phyloP scores from a whole-genome alignment of 345 rosid genomes.

The Moringa oleifera region DNA sequence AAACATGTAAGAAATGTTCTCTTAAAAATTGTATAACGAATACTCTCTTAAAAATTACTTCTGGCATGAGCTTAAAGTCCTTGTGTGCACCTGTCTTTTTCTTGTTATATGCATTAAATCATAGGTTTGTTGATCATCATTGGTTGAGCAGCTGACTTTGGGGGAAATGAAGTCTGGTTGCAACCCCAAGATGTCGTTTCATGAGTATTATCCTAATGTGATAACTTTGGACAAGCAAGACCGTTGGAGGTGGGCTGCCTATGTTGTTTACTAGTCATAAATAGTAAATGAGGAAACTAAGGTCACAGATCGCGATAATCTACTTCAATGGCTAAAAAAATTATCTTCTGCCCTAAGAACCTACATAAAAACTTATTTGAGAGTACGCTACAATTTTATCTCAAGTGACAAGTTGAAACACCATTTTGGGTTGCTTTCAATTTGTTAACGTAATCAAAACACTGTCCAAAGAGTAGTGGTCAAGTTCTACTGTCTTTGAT shows the following conservation, averaged over 20 bases:
- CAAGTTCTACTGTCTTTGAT: too few species aligned
- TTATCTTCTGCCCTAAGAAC: background rate
- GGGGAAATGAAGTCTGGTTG: background rate
- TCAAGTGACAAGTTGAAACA: background rate
- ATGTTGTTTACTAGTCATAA: background rate
- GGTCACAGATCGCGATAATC: too few species aligned
- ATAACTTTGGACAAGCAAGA: background rate
- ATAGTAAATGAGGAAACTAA: too few species aligned
- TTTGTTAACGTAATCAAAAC: too few species aligned
- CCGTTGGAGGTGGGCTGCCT: background rate
- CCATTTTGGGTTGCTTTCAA: background rate
- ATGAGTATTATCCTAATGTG: background rate
- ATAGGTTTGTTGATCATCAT: too few species aligned
- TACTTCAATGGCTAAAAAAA: background rate
- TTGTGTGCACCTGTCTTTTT: background rate
- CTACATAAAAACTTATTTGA: background rate
- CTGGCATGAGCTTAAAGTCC: too few species aligned
- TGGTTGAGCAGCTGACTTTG: background rate
- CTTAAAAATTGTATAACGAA: slow-evolving; percentile 24
- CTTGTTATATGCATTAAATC: too few species aligned
- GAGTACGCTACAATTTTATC: background rate
- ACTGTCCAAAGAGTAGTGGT: too few species aligned
- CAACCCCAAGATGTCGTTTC: background rate
- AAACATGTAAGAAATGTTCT: slow-evolving; percentile 61
- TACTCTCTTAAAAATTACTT: too few species aligned